Evolutionary conservation across 108 stramenopile species (phyloP).

Genomic region (Mayamaea pseudoterrestris): DNA sequence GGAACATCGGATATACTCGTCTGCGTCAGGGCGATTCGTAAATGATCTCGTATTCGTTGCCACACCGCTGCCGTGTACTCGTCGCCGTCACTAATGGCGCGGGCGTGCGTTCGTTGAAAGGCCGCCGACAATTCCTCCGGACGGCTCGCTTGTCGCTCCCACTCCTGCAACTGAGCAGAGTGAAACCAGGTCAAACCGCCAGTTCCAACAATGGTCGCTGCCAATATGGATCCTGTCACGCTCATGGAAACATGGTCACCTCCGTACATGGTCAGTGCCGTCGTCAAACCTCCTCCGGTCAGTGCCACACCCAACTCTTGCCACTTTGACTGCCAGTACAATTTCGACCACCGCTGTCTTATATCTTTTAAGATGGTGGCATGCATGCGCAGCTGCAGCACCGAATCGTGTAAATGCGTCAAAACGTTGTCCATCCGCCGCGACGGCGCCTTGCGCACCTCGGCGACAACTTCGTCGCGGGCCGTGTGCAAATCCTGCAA

Average conservation of each 20-base stretch:
- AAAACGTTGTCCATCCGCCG: conserved; percentile 97
- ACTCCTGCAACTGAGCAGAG: conserved; percentile 38
- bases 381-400: conserved; percentile 80
- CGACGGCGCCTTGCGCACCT: conserved; percentile 92
- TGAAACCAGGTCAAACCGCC: conserved; percentile 75
- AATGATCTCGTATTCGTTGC: conserved; percentile 64
- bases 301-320: conserved; percentile 21
- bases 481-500: conserved; percentile 21
- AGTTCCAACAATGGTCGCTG: conserved; percentile 47
- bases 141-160: conserved; percentile 39
- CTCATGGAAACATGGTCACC: conserved; percentile 5
- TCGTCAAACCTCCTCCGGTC: conserved; percentile 8
- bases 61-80: conserved; percentile 79
- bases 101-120: conserved; percentile 68
- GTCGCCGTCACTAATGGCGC: conserved; percentile 78
- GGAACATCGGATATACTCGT: too few species aligned
- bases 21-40: conserved; percentile 46
- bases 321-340: conserved; percentile 5
- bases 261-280: conserved; percentile 12
- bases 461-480: conserved; percentile 83
- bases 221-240: conserved; percentile 43
- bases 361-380: conserved; percentile 28
- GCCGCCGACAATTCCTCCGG: conserved; percentile 49
- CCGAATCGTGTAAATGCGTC: conserved; percentile 88
- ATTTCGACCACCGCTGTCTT: conserved; percentile 6